These are phyloP conservation scores for Bipolaris bicolor DNA, from an alignment of 2,329 filamentous ascomycete species.

Conservation along the genomic window DNA sequence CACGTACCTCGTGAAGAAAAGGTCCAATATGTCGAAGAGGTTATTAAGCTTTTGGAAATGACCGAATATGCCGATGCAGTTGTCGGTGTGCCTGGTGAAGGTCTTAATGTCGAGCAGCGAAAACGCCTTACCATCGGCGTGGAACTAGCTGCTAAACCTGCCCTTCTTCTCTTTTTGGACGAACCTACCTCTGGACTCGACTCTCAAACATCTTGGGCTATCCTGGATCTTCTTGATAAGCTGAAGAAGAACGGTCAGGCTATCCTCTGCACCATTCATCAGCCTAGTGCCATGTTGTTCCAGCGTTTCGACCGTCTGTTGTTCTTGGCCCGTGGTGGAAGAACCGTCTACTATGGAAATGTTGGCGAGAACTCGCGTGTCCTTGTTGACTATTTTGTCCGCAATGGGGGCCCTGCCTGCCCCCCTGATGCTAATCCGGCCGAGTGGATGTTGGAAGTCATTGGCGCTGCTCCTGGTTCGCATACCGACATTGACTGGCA, in stretches of 20 bases:
- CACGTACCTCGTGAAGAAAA: slow-evolving; percentile 77
- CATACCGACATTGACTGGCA: slow-evolving; percentile 60
- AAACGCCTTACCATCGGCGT: slow-evolving; percentile 91
- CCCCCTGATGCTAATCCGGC: slow-evolving; percentile 76
- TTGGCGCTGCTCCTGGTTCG: slow-evolving; percentile 59
- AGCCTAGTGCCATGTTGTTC: slow-evolving; percentile 94
- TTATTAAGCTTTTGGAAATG: slow-evolving; percentile 91
- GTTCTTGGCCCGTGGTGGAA: slow-evolving; percentile 76
- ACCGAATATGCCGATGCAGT: slow-evolving; percentile 86
- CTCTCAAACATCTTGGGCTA: slow-evolving; percentile 91
- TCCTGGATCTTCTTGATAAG: slow-evolving; percentile 86
- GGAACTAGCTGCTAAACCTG: slow-evolving; percentile 91
- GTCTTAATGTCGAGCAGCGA: slow-evolving; percentile 68
- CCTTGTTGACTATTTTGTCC: slow-evolving; percentile 77
- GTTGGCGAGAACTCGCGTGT: slow-evolving; percentile 73
- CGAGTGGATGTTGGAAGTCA: slow-evolving; percentile 75
- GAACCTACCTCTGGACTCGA: slow-evolving; percentile 95
- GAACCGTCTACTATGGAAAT: slow-evolving; percentile 81
- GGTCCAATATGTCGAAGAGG: slow-evolving; percentile 84
- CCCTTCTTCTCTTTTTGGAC: slow-evolving; percentile 88
- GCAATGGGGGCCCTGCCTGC: slow-evolving; percentile 70
- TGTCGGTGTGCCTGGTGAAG: slow-evolving; percentile 88
- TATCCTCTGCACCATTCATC: slow-evolving; percentile 96
- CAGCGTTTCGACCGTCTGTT: slow-evolving; percentile 85
- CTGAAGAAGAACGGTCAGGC: slow-evolving; percentile 81